phyloP scores from a whole-genome alignment of 495 filamentous ascomycete species.

The Hyaloscypha variabilis region DNA sequence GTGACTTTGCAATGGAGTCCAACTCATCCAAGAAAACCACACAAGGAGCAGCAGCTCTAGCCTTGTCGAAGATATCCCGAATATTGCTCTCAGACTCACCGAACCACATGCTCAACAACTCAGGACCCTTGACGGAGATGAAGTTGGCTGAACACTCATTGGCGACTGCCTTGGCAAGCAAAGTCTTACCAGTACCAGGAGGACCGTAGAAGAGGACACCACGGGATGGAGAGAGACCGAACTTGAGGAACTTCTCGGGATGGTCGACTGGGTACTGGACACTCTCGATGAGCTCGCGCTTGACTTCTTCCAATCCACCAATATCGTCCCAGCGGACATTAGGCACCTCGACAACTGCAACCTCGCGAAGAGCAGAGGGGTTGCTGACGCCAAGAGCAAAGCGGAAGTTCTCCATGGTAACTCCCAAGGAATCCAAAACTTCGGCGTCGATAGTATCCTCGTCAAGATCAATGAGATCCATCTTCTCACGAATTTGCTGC shows the following conservation, averaged over 20 bases:
- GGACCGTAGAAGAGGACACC: slow-evolving; percentile 99
- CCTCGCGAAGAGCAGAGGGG: slow-evolving; percentile 97
- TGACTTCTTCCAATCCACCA: slow-evolving; percentile 96
- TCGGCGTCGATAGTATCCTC: slow-evolving; percentile 99
- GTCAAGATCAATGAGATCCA: slow-evolving; percentile 98
- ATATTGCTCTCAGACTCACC: slow-evolving; percentile 99
- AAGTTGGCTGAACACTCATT: slow-evolving; percentile 99
- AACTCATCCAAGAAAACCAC: slow-evolving; percentile 99
- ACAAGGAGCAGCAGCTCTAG: slow-evolving; percentile 95
- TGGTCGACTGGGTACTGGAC: slow-evolving; percentile 99
- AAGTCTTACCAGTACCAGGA: slow-evolving; percentile 99
- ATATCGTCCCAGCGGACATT: slow-evolving; percentile 99
- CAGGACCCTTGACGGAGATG: slow-evolving; percentile 98
- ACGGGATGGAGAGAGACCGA: slow-evolving; percentile 95
- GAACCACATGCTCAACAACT: slow-evolving; percentile 99
- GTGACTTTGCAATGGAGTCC: slow-evolving; percentile 98
- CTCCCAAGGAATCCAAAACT: slow-evolving; percentile 95
- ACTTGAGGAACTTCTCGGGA: slow-evolving; percentile 99
- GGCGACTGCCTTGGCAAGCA: slow-evolving; percentile 98
- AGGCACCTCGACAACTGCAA: slow-evolving; percentile 97
- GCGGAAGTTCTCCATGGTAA: slow-evolving; percentile 99
- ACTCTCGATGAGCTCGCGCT: slow-evolving; percentile 98
- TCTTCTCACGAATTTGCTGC: slow-evolving; percentile 99
- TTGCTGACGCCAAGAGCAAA: slow-evolving; percentile 97
- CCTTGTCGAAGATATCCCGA: slow-evolving; percentile 99